Percentiles rank a stretch among this genome's conserved stretches.
phyloP scores from a whole-genome alignment of 495 filamentous ascomycete species.

The Talaromyces liani region DNA sequence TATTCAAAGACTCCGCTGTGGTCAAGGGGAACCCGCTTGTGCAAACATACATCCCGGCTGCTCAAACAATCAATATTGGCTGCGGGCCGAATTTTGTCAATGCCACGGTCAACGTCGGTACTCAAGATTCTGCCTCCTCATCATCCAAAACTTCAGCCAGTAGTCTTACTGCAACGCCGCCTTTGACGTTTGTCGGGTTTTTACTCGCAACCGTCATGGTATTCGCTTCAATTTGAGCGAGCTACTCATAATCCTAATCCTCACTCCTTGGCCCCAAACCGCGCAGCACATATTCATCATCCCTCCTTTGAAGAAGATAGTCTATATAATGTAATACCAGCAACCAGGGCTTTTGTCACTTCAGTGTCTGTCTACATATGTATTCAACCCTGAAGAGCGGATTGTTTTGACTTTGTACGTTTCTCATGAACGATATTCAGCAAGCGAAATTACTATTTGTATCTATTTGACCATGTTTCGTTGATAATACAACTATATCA shows the following conservation, averaged over 20 bases:
- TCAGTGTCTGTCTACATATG: background rate
- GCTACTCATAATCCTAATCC: background rate
- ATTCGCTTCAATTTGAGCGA: background rate
- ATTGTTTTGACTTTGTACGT: background rate
- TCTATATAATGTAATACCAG: background rate
- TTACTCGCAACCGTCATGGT: background rate
- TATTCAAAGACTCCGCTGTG: conserved; percentile 56
- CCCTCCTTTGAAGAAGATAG: background rate
- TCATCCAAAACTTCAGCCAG: background rate
- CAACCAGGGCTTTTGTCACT: background rate
- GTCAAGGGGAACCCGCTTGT: conserved; percentile 50
- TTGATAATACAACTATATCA: background rate
- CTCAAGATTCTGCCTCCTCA: conserved; percentile 6
- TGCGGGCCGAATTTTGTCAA: conserved; percentile 61
- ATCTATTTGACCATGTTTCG: background rate
- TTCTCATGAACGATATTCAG: conserved; percentile 1
- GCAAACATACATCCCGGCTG: conserved; percentile 54
- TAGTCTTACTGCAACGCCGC: background rate
- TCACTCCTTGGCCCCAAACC: background rate
- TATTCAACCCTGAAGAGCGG: background rate
- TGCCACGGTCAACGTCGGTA: conserved; percentile 43
- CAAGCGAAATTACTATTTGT: conserved; percentile 2
- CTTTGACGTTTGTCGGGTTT: background rate
- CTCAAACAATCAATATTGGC: conserved; percentile 53
- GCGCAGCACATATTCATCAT: background rate